phyloP scores from a whole-genome alignment of 345 rosid species.

The Triadica sebifera region DNA sequence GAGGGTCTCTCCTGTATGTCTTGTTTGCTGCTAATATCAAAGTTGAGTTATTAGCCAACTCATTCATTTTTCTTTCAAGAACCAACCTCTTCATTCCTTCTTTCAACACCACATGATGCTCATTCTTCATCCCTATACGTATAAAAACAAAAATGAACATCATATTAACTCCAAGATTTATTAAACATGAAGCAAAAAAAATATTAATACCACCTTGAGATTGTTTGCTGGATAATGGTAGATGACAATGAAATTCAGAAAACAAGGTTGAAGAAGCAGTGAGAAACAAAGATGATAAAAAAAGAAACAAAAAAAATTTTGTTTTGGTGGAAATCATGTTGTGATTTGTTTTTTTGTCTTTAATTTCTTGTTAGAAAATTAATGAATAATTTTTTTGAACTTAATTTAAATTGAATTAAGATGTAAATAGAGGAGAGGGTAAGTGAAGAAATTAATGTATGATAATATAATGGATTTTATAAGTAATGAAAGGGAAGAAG shows the following conservation, averaged over 20 bases:
- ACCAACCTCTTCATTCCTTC: background rate
- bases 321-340: conserved; percentile 6
- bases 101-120: background rate
- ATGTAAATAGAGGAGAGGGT: background rate
- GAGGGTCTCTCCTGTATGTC: conserved; percentile 49
- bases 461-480: background rate
- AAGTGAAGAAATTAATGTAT: background rate
- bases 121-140: background rate
- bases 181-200: background rate
- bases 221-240: background rate
- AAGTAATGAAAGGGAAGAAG: background rate
- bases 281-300: conserved; percentile 4
- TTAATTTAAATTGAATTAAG: background rate
- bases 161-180: background rate
- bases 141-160: background rate
- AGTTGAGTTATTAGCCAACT: conserved; percentile 38
- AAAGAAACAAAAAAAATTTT: background rate
- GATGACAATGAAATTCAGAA: background rate
- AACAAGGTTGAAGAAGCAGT: conserved; percentile 7
- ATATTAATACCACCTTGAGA: conserved; percentile 7
- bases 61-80: background rate
- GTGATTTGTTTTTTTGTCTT: background rate
- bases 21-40: conserved; percentile 69
- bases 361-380: background rate
- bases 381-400: background rate